phyloP scores from a whole-genome alignment of 2,329 filamentous ascomycete genomes.

The Ascosphaera pollenicola region DNA sequence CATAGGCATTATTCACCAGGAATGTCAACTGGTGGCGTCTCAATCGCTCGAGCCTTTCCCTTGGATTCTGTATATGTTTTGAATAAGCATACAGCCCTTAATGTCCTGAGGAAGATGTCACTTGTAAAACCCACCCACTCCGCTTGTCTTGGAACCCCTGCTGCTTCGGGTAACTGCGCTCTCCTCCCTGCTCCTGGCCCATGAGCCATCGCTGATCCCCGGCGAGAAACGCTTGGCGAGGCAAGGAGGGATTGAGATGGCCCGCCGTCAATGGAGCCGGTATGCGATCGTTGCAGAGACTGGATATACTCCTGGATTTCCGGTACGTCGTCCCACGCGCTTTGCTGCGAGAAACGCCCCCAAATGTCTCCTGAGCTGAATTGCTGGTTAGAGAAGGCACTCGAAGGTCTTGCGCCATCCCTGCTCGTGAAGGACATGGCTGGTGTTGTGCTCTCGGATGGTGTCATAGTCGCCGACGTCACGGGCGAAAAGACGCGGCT shows the following conservation, averaged over 20 bases:
- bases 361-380: constrained; percentile 22
- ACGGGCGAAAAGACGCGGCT: constrained; percentile 26
- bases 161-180: constrained; percentile 46
- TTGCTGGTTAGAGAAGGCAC: constrained; percentile 6
- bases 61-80: constrained; percentile 40
- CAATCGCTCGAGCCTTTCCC: constrained; percentile 46
- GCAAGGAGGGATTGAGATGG: constrained; percentile 10
- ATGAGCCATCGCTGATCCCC: constrained; percentile 30
- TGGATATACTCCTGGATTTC: constrained; percentile 79
- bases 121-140: constrained; percentile 71
- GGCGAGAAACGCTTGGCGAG: constrained; percentile 12
- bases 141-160: constrained; percentile 66
- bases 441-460: background rate
- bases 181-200: constrained; percentile 7
- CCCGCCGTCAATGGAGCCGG: constrained; percentile 23
- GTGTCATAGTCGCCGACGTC: constrained; percentile 1
- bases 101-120: constrained; percentile 22
- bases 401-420: background rate
- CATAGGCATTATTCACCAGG: constrained; percentile 18
- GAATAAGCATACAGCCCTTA: constrained; percentile 23
- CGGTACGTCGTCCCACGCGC: constrained; percentile 84
- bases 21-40: constrained; percentile 42
- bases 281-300: constrained; percentile 42
- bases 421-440: background rate
- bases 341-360: constrained; percentile 51